Conservation (phyloP, 805 yeast species). For the Starmerella riodocensis region DNA sequence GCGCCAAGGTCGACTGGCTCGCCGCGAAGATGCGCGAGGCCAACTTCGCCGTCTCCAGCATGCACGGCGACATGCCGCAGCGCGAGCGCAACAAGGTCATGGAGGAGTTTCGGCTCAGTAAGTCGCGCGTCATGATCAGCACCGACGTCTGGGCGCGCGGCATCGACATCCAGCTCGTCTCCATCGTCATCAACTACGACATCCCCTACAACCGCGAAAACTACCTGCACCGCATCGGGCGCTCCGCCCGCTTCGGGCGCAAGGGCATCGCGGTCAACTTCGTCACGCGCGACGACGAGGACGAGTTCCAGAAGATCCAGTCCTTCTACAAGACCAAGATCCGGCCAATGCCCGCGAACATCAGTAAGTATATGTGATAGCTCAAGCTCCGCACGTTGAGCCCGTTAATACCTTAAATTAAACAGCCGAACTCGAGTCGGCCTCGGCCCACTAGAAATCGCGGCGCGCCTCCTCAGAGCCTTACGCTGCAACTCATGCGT, state of each 20-base stretch:
- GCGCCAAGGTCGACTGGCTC: slow-evolving; percentile 86
- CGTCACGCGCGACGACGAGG: slow-evolving; percentile 66
- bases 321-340: slow-evolving; percentile 77
- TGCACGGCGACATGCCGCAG: slow-evolving; percentile 96
- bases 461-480: too few relatives aligned
- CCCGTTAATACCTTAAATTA: too few relatives aligned
- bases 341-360: slow-evolving; percentile 80
- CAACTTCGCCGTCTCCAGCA: slow-evolving; percentile 84
- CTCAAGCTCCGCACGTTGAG: too few relatives aligned
- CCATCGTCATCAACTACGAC: slow-evolving; percentile 90
- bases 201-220: slow-evolving; percentile 86
- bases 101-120: slow-evolving; percentile 91
- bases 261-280: slow-evolving; percentile 93
- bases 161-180: slow-evolving; percentile 95
- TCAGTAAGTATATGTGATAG: slow-evolving; percentile 26
- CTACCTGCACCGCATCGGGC: slow-evolving; percentile 94
- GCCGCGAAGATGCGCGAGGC: slow-evolving; percentile 63
- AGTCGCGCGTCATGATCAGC: slow-evolving; percentile 83
- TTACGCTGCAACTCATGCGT: too few relatives aligned
- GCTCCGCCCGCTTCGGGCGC: slow-evolving; percentile 97
- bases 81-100: slow-evolving; percentile 86
- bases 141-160: slow-evolving; percentile 98
- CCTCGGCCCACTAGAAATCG: too few relatives aligned
- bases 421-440: too few relatives aligned
- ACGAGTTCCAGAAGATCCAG: slow-evolving; percentile 70